These are phyloP conservation scores for Nicotiana obtusifolia DNA, from an alignment of 257 asterid genomes.

Conservation along the genomic window DNA sequence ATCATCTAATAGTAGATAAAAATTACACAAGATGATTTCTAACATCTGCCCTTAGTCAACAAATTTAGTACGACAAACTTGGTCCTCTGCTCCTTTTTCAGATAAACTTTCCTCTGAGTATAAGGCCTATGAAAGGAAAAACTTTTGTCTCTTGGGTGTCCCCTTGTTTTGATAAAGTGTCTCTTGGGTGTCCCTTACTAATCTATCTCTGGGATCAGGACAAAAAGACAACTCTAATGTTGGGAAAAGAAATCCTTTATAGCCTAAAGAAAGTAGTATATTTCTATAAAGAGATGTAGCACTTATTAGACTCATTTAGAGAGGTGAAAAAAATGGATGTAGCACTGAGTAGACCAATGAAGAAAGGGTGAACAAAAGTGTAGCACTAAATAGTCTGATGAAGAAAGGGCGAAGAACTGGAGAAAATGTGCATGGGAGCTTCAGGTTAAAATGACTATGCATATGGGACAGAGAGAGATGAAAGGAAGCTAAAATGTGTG, in stretches of 20 bases:
- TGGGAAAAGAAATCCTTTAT: not conserved
- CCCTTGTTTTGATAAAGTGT: not conserved
- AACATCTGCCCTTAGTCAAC: not conserved
- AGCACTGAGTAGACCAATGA: not conserved
- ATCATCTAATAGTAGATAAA: not conserved
- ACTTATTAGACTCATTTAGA: not conserved
- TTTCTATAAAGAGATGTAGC: too few species aligned
- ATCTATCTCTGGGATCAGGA: not conserved
- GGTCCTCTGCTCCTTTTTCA: not conserved
- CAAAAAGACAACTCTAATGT: not conserved
- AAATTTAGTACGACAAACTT: not conserved
- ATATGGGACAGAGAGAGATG: not conserved
- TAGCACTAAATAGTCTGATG: not conserved
- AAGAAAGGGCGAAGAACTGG: not conserved
- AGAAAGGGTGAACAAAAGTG: not conserved
- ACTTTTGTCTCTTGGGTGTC: not conserved
- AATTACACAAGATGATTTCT: not conserved
- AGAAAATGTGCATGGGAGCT: conserved; percentile 5
- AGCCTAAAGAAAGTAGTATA: not conserved
- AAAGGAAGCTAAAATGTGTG: not conserved
- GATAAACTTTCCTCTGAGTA: not conserved
- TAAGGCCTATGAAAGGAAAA: not conserved
- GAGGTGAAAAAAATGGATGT: not conserved
- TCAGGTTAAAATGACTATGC: not conserved
- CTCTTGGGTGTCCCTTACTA: not conserved